Percentiles rank a stretch among this genome's conserved stretches.
Conservation (phyloP, 1,139 yeast genomes). For the Hyphopichia khmerensis region DNA sequence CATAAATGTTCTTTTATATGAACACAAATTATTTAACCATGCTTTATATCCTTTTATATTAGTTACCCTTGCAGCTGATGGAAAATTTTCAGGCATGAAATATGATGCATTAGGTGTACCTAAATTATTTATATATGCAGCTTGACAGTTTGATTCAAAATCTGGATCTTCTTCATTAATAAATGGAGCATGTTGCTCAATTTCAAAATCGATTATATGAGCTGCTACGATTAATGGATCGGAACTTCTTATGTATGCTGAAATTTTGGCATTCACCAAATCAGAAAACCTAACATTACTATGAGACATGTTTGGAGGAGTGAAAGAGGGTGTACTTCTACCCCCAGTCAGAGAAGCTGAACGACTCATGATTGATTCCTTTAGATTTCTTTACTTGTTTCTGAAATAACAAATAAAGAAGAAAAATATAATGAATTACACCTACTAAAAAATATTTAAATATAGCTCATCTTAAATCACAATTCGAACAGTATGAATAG, state of each 20-base stretch:
- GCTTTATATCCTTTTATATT: neutral
- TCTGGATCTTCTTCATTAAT: conserved; percentile 1
- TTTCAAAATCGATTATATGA: conserved; percentile 1
- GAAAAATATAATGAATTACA: neutral
- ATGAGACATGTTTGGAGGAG: conserved; percentile 2
- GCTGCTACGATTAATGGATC: conserved; percentile 2
- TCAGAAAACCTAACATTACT: conserved; percentile 1
- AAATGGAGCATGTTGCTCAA: conserved; percentile 1
- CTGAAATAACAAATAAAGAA: neutral
- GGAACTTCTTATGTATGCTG: conserved; percentile 1
- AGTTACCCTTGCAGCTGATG: neutral
- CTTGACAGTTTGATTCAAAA: conserved; percentile 2
- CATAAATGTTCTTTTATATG: conserved; percentile 1
- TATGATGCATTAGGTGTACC: conserved; percentile 1
- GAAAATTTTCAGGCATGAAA: conserved; percentile 2
- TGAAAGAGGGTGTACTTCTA: neutral
- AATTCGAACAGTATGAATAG: neutral
- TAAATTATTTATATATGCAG: conserved; percentile 1
- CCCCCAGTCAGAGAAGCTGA: neutral
- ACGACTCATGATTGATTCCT: neutral
- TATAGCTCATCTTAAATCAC: neutral
- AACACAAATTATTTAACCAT: conserved; percentile 1
- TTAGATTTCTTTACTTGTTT: neutral
- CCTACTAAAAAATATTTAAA: neutral
- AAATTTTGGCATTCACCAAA: conserved; percentile 2